Evolutionary conservation across 352 stramenopile genomes (phyloP).

Genomic region (Elongisporangium prolatum): DNA sequence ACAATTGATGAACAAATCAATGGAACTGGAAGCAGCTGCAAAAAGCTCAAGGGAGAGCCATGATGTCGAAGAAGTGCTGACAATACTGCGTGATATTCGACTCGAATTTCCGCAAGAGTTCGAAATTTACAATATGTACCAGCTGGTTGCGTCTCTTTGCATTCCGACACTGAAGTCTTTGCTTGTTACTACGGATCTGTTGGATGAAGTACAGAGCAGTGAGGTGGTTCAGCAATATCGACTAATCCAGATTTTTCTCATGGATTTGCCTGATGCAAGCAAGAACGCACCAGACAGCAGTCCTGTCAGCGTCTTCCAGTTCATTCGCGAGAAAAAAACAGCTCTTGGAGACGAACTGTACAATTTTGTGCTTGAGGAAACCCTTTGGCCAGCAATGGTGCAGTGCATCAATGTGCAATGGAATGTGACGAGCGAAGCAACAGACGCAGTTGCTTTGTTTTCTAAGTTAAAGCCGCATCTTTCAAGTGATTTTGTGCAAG

Average conservation of each 20-base stretch:
- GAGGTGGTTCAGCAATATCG: constrained; percentile 42
- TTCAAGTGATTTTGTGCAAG: constrained; percentile 37
- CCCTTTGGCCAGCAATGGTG: constrained; percentile 59
- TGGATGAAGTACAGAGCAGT: constrained; percentile 19
- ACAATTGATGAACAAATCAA: constrained; percentile 38
- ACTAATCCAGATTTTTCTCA: constrained; percentile 54
- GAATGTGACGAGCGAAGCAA: constrained; percentile 32
- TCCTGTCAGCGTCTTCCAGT: constrained; percentile 37
- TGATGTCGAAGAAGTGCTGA: constrained; percentile 36
- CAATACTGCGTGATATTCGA: constrained; percentile 37
- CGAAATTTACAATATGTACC: constrained; percentile 64
- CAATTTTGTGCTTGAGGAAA: constrained; percentile 76
- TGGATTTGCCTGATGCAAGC: constrained; percentile 24
- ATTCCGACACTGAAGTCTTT: constrained; percentile 53
- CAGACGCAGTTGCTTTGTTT: constrained; percentile 37
- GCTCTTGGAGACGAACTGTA: constrained; percentile 59
- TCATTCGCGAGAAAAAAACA: constrained; percentile 63
- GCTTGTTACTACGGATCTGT: constrained; percentile 32
- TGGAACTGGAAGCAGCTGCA: constrained; percentile 28
- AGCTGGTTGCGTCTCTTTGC: constrained; percentile 64
- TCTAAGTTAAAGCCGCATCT: constrained; percentile 47
- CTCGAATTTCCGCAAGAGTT: constrained; percentile 57
- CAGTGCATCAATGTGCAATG: constrained; percentile 71
- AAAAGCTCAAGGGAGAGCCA: constrained; percentile 10
- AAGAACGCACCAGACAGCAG: not conserved